phyloP scores from a whole-genome alignment of 2,329 filamentous ascomycete genomes.

The Pestalotiopsis sp. region DNA sequence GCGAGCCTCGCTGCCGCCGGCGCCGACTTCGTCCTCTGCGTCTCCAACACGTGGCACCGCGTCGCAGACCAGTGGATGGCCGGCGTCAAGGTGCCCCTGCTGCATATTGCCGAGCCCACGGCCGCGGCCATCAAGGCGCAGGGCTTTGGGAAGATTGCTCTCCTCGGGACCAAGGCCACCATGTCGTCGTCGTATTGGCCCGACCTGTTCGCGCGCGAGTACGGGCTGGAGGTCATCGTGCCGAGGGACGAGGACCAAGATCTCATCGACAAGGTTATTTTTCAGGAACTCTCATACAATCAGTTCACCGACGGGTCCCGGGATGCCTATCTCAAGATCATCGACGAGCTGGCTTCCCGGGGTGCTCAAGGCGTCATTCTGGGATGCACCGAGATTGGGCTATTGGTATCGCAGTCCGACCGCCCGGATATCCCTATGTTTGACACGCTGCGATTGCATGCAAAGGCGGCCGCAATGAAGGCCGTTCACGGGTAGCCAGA shows the following conservation, averaged over 20 bases:
- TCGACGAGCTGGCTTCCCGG: constrained; percentile 17
- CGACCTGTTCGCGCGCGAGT: constrained; percentile 19
- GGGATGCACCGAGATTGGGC: constrained; percentile 25
- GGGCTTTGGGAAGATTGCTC: constrained; percentile 19
- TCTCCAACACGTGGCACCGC: constrained; percentile 23
- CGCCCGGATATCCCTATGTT: neutral
- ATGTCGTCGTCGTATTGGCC: constrained; percentile 28
- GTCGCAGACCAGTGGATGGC: constrained; percentile 14
- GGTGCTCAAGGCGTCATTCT: constrained; percentile 26
- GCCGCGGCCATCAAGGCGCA: constrained; percentile 17
- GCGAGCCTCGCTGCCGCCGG: constrained; percentile 19
- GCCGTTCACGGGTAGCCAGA: neutral
- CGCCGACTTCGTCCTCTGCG: constrained; percentile 21
- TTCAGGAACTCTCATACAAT: neutral
- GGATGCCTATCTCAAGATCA: constrained; percentile 19
- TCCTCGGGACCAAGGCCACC: constrained; percentile 25
- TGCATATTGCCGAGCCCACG: constrained; percentile 23
- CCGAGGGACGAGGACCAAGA: constrained; percentile 6
- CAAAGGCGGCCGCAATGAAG: neutral
- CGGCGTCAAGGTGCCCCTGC: constrained; percentile 18
- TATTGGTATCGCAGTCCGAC: constrained; percentile 15
- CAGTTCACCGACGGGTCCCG: constrained; percentile 16
- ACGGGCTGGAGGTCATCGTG: constrained; percentile 21
- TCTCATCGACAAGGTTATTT: neutral
- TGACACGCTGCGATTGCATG: neutral